These are phyloP conservation scores for Trypanosomatidae sp. DNA, from an alignment of 208 protist genomes.

Conservation along the genomic window DNA sequence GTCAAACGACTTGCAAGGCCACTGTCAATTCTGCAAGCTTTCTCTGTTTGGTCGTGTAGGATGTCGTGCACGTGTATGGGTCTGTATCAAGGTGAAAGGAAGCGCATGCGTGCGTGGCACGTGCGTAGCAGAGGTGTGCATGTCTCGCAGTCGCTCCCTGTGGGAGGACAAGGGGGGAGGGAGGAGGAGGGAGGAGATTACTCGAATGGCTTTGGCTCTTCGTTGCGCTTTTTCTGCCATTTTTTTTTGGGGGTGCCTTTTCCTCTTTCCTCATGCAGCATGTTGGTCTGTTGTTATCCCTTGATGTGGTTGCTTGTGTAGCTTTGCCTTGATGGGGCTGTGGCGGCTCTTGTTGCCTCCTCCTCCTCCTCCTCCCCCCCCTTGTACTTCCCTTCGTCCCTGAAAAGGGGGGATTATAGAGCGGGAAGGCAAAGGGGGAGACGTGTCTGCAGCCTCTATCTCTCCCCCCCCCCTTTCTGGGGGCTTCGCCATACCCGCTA, in stretches of 20 bases:
- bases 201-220: background rate
- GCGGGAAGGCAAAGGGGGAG: background rate
- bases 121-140: no score
- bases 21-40: background rate
- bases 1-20: background rate
- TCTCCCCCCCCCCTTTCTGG: background rate
- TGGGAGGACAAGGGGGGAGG: no score
- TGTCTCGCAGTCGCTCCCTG: no score
- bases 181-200: background rate
- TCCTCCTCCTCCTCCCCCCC: background rate
- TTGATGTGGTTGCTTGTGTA: background rate
- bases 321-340: background rate
- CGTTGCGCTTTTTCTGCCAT: background rate
- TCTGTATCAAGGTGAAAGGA: no score
- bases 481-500: background rate
- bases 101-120: no score
- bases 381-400: background rate
- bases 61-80: no score
- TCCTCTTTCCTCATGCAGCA: background rate
- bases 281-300: background rate
- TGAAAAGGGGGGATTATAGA: background rate
- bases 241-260: background rate
- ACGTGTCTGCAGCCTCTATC: no score
- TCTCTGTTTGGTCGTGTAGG: no score
- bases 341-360: background rate